phyloP scores from a whole-genome alignment of 2,329 filamentous ascomycete genomes.

The Ophiosphaerella narmari region DNA sequence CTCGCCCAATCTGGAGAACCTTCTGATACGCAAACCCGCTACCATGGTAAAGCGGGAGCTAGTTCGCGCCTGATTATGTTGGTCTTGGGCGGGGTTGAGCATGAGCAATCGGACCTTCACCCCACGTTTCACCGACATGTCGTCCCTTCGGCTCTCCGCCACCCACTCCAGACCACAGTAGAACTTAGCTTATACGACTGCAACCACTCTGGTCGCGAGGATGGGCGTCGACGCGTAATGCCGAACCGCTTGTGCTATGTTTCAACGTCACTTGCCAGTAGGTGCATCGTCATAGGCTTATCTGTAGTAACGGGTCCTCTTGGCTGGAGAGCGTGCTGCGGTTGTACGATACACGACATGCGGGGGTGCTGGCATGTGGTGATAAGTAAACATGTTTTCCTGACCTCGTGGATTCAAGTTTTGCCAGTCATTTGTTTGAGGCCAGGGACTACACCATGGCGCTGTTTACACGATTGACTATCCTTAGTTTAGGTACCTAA shows the following conservation, averaged over 20 bases:
- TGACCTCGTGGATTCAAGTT: no score
- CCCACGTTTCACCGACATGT: slow-evolving; percentile 30
- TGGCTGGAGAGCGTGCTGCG: slow-evolving; percentile 9
- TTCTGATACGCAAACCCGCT: no score
- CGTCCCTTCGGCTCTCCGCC: slow-evolving; percentile 37
- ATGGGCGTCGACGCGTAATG: slow-evolving; percentile 30
- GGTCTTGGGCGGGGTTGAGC: no score
- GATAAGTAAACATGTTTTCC: slow-evolving; percentile 7
- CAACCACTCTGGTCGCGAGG: slow-evolving; percentile 16
- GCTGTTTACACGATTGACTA: no score
- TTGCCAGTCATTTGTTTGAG: no score
- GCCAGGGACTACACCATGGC: no score
- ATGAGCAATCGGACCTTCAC: slow-evolving; percentile 20
- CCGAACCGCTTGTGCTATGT: slow-evolving; percentile 10
- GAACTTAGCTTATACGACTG: slow-evolving; percentile 8
- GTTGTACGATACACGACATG: slow-evolving; percentile 1
- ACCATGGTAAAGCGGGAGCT: no score
- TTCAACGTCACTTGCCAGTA: slow-evolving; percentile 19
- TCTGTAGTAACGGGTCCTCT: slow-evolving; percentile 7
- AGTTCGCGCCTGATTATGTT: no score
- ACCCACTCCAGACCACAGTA: slow-evolving; percentile 15
- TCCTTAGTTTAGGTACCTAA: no score
- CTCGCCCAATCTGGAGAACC: no score
- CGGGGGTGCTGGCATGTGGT: slow-evolving; percentile 4
- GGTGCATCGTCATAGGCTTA: slow-evolving; percentile 6